Evolutionary conservation across 148 eudicot species (phyloP).

Genomic region (Limonium bicolor): DNA sequence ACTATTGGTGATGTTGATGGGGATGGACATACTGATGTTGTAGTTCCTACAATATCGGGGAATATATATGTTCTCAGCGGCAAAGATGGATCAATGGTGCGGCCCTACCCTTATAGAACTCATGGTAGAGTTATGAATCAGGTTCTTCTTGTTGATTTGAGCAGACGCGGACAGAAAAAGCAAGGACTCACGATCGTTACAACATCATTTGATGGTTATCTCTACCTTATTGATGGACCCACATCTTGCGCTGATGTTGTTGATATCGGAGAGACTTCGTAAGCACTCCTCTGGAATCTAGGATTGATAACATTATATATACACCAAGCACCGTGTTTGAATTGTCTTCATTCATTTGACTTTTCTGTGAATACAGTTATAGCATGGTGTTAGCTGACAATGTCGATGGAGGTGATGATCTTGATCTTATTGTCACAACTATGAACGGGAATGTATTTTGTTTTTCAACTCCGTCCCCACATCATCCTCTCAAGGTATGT

Average conservation of each 20-base stretch:
- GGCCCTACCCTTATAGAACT: slow-evolving; percentile 94
- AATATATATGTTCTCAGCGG: slow-evolving; percentile 91
- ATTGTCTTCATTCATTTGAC: not conserved
- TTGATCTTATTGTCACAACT: slow-evolving; percentile 94
- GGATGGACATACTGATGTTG: slow-evolving; percentile 91
- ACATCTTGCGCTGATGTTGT: slow-evolving; percentile 98
- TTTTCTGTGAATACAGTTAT: slow-evolving; percentile 50
- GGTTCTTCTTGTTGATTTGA: slow-evolving; percentile 87
- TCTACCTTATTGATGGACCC: slow-evolving; percentile 92
- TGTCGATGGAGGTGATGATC: slow-evolving; percentile 98
- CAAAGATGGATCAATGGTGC: slow-evolving; percentile 65
- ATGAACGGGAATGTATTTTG: slow-evolving; percentile 99
- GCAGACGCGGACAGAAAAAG: slow-evolving; percentile 67
- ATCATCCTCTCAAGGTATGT: slow-evolving; percentile 86
- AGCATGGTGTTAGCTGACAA: slow-evolving; percentile 99
- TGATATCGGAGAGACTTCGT: slow-evolving; percentile 99
- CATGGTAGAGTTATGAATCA: slow-evolving; percentile 98
- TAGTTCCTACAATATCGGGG: slow-evolving; percentile 84
- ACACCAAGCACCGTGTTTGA: not conserved
- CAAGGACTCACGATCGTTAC: slow-evolving; percentile 85
- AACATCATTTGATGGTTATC: slow-evolving; percentile 93
- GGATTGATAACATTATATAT: not conserved
- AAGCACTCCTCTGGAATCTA: slow-evolving; percentile 18
- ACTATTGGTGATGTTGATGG: slow-evolving; percentile 93
- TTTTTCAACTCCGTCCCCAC: slow-evolving; percentile 89